Percentiles rank a stretch among this genome's conserved stretches.
phyloP scores from a whole-genome alignment of 2,329 filamentous ascomycete species.

The Aspergillus fumigatiaffinis region DNA sequence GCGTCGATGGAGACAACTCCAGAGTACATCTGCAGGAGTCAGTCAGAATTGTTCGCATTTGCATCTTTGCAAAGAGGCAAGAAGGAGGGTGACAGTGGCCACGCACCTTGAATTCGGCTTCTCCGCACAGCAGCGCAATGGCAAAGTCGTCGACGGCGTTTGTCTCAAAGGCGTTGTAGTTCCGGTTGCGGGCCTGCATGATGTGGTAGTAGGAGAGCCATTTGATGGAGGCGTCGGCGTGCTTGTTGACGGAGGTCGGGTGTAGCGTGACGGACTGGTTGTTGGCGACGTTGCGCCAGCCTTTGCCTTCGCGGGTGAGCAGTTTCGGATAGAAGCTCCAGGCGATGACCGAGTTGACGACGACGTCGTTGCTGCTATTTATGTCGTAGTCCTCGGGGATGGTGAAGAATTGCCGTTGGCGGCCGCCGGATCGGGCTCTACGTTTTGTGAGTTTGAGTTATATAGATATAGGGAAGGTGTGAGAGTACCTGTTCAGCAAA shows the following conservation, averaged over 20 bases:
- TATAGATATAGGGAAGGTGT: not conserved
- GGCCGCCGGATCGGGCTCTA: slow-evolving; percentile 59
- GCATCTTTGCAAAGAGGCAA: not conserved
- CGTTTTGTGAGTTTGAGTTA: slow-evolving; percentile 7
- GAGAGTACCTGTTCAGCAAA: slow-evolving; percentile 57
- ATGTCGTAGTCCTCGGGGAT: slow-evolving; percentile 70
- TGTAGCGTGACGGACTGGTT: slow-evolving; percentile 87
- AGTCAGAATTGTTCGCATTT: not conserved
- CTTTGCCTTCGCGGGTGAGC: slow-evolving; percentile 76
- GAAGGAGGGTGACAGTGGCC: not conserved
- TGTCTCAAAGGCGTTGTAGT: slow-evolving; percentile 85
- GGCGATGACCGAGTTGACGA: slow-evolving; percentile 78
- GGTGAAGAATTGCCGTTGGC: slow-evolving; percentile 74
- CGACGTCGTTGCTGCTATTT: slow-evolving; percentile 74
- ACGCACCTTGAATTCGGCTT: slow-evolving; percentile 76
- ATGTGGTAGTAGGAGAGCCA: slow-evolving; percentile 97
- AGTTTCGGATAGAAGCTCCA: slow-evolving; percentile 97
- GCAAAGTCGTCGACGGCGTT: slow-evolving; percentile 77
- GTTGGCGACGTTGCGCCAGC: slow-evolving; percentile 86
- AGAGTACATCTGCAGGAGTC: slow-evolving; percentile 64
- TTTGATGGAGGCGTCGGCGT: slow-evolving; percentile 50
- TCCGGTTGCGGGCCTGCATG: slow-evolving; percentile 80
- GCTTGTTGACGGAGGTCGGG: slow-evolving; percentile 84
- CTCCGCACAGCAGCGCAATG: slow-evolving; percentile 79
- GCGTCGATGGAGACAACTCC: slow-evolving; percentile 84